These are phyloP conservation scores for Xerocomus spinulosus DNA, from an alignment of 768 basidiomycete species.

Conservation along the genomic window DNA sequence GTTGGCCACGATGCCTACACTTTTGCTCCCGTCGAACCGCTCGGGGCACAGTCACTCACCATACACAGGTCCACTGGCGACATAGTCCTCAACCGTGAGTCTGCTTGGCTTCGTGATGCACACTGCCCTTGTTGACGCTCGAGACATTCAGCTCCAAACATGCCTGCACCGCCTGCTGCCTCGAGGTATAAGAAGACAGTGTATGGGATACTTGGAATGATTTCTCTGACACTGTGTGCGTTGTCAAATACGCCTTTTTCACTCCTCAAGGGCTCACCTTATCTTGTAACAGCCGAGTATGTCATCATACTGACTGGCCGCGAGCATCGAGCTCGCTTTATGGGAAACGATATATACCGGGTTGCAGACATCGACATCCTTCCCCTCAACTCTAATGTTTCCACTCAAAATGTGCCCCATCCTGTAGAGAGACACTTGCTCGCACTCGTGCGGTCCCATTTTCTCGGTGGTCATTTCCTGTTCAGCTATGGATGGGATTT, in stretches of 20 bases:
- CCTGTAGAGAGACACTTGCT: constrained; percentile 86
- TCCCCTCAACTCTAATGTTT: constrained; percentile 71
- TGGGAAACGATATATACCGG: constrained; percentile 83
- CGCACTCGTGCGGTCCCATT: constrained; percentile 80
- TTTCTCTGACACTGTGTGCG: constrained; percentile 73
- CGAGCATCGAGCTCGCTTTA: constrained; percentile 68
- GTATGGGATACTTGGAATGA: constrained; percentile 73
- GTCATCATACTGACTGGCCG: constrained; percentile 84
- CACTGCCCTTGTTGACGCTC: background rate
- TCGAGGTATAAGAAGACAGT: constrained; percentile 60
- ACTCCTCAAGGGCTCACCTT: background rate
- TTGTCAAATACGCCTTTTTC: constrained; percentile 9
- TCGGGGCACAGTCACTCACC: constrained; percentile 61
- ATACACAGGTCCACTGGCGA: constrained; percentile 73
- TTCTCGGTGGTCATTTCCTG: constrained; percentile 74
- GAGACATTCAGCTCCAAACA: constrained; percentile 44
- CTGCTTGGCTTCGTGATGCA: background rate
- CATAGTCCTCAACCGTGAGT: constrained; percentile 65
- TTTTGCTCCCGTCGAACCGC: constrained; percentile 63
- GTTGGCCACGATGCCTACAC: constrained; percentile 73
- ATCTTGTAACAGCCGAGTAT: constrained; percentile 71
- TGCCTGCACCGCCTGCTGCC: constrained; percentile 48
- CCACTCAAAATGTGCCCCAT: constrained; percentile 65
- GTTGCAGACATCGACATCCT: constrained; percentile 90
- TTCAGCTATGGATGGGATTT: constrained; percentile 92